phyloP scores from a whole-genome alignment of 257 asterid species.

The Solanum bulbocastanum region DNA sequence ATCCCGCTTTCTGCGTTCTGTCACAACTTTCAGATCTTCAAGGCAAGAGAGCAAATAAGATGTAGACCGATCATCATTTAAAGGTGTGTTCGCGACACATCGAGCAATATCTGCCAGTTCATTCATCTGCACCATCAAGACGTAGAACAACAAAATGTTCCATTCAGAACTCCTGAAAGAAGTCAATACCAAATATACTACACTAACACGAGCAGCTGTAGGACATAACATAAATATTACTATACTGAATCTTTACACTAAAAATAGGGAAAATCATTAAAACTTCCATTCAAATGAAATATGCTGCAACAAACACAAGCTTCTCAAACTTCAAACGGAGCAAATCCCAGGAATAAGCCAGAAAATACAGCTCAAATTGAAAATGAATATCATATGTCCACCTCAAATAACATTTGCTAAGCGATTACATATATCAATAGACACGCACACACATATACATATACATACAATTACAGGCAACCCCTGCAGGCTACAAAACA shows the following conservation, averaged over 20 bases:
- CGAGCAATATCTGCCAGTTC: constrained; percentile 98
- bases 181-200: background rate
- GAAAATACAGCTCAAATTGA: background rate
- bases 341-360: background rate
- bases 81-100: constrained; percentile 83
- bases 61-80: constrained; percentile 78
- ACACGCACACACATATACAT: background rate
- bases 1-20: constrained; percentile 78
- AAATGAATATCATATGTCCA: background rate
- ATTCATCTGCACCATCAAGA: constrained; percentile 51
- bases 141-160: background rate
- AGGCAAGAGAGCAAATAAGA: constrained; percentile 84
- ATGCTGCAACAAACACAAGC: background rate
- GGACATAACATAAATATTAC: background rate
- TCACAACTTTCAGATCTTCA: constrained; percentile 87
- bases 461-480: background rate
- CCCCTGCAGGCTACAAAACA: background rate
- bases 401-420: background rate
- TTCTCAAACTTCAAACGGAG: background rate
- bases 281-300: background rate
- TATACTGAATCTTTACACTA: background rate
- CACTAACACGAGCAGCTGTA: background rate
- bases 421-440: background rate
- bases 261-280: background rate
- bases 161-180: background rate